Conservation (phyloP, 768 basidiomycete species). For the Agrocybe praecox region DNA sequence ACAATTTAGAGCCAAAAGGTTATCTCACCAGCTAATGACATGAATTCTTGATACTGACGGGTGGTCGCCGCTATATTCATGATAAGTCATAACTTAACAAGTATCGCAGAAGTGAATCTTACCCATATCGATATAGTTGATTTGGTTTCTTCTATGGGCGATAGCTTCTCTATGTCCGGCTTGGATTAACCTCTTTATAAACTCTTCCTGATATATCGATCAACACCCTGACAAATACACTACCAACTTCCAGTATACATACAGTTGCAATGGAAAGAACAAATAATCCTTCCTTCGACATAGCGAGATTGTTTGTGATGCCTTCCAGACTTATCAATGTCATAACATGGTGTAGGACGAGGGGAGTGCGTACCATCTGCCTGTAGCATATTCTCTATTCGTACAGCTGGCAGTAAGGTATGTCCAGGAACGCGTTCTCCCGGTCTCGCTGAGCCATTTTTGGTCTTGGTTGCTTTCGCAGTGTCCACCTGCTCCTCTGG, state of each 20-base stretch:
- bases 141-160: slow-evolving; percentile 54
- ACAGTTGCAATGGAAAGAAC: slow-evolving; percentile 80
- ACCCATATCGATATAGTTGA: slow-evolving; percentile 82
- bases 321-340: slow-evolving; percentile 35
- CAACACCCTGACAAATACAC: slow-evolving; percentile 7
- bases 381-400: slow-evolving; percentile 77
- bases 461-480: slow-evolving; percentile 21
- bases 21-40: slow-evolving; percentile 67
- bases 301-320: slow-evolving; percentile 59
- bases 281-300: slow-evolving; percentile 79
- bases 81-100: slow-evolving; percentile 7
- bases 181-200: slow-evolving; percentile 74
- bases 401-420: slow-evolving; percentile 63
- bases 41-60: slow-evolving; percentile 66
- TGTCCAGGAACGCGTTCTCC: slow-evolving; percentile 61
- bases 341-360: slow-evolving; percentile 1
- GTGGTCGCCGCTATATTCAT: slow-evolving; percentile 52
- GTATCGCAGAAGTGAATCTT: slow-evolving; percentile 20
- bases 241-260: slow-evolving; percentile 17
- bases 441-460: slow-evolving; percentile 27
- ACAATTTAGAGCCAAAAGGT: neutral
- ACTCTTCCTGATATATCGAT: slow-evolving; percentile 69
- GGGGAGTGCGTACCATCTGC: slow-evolving; percentile 60
- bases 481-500: slow-evolving; percentile 35
- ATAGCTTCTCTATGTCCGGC: slow-evolving; percentile 70